These are phyloP conservation scores for Mucor sp. DNA, from an alignment of 371 early-diverging fungal genomes.

Conservation along the genomic window DNA sequence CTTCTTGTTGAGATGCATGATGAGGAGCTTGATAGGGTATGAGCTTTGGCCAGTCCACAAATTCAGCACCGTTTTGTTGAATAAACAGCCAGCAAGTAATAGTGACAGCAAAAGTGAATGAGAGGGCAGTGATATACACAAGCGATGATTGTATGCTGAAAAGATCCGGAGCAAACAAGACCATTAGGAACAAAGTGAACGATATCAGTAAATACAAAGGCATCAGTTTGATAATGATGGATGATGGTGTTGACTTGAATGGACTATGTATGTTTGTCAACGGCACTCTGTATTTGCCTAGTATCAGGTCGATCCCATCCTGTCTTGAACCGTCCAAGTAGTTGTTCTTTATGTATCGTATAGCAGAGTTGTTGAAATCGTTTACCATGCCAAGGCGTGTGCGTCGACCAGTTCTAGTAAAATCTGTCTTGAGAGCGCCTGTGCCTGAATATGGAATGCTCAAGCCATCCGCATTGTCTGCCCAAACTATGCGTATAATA, in stretches of 20 bases:
- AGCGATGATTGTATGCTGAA: conserved; percentile 27
- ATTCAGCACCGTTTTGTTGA: conserved; percentile 38
- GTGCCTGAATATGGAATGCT: conserved; percentile 97
- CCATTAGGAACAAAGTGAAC: conserved; percentile 18
- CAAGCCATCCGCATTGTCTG: conserved; percentile 98
- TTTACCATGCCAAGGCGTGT: conserved; percentile 78
- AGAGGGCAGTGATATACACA: conserved; percentile 26
- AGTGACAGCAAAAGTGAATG: conserved; percentile 36
- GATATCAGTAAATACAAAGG: conserved; percentile 30
- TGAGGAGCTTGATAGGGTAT: conserved; percentile 9
- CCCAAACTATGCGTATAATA: conserved; percentile 75
- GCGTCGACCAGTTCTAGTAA: conserved; percentile 91
- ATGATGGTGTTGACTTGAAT: conserved; percentile 21
- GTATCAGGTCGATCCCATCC: conserved; percentile 81
- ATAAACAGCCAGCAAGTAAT: conserved; percentile 38
- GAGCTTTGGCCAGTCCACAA: conserved; percentile 50
- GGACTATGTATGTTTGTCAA: conserved; percentile 23
- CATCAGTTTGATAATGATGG: conserved; percentile 13
- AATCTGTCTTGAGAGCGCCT: conserved; percentile 97
- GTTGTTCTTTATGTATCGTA: conserved; percentile 91
- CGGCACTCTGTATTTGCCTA: conserved; percentile 70
- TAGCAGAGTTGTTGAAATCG: conserved; percentile 80
- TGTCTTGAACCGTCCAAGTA: conserved; percentile 91
- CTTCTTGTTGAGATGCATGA: neutral
- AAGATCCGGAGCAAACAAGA: conserved; percentile 30